Conservation (phyloP, 208 protist genomes). For the Trypanosoma lewisi region DNA sequence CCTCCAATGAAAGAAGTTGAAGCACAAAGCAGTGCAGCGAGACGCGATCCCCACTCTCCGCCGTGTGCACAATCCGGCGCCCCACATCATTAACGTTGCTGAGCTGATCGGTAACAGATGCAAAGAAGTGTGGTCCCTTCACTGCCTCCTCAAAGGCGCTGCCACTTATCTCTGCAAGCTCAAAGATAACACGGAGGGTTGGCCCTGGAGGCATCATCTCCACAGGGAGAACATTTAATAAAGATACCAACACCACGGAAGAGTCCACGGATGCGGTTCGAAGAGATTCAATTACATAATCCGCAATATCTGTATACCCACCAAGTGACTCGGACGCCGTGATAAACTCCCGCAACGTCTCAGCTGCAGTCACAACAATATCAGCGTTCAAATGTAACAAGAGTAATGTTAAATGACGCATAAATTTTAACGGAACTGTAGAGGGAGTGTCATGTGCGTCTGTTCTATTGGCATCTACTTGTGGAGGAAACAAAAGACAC, state of each 20-base stretch:
- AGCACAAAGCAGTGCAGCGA: constrained; percentile 30
- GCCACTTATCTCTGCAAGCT: constrained; percentile 4
- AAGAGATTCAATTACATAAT: constrained; percentile 48
- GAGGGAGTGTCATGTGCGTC: not conserved
- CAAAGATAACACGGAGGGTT: constrained; percentile 24
- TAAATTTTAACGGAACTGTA: constrained; percentile 3
- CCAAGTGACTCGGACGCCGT: not conserved
- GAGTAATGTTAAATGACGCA: constrained; percentile 27
- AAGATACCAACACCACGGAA: constrained; percentile 27
- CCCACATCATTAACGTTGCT: constrained; percentile 26
- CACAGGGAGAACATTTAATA: constrained; percentile 23
- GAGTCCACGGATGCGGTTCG: constrained; percentile 15
- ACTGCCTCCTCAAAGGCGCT: constrained; percentile 26
- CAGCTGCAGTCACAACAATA: constrained; percentile 32
- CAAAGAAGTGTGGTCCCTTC: constrained; percentile 23
- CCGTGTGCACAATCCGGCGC: constrained; percentile 16
- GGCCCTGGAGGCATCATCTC: constrained; percentile 19
- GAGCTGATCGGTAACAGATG: constrained; percentile 4
- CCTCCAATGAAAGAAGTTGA: constrained; percentile 18
- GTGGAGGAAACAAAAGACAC: not conserved
- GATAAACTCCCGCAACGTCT: constrained; percentile 22
- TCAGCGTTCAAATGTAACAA: constrained; percentile 34
- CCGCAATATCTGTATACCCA: constrained; percentile 24
- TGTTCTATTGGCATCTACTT: not conserved
- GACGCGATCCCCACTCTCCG: constrained; percentile 1